These are phyloP conservation scores for Boletus rubroflammeus DNA, from an alignment of 768 basidiomycete genomes.

Conservation along the genomic window DNA sequence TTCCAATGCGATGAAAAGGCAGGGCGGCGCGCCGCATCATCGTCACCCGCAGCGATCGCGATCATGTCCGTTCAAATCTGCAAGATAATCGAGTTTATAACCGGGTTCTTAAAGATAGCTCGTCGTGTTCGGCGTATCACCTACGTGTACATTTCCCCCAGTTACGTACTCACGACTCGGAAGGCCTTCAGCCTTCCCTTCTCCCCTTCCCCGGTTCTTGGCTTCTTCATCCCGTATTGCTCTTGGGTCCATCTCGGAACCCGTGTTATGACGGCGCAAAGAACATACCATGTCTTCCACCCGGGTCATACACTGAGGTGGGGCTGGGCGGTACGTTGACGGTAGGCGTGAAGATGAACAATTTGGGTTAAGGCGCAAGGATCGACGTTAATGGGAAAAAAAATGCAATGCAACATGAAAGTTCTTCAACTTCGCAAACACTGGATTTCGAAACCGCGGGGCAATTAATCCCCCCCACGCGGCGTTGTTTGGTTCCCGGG, in stretches of 20 bases:
- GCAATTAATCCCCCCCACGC: slow-evolving; percentile 11
- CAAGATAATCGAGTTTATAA: neutral
- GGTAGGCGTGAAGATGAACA: neutral
- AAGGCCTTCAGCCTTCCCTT: slow-evolving; percentile 4
- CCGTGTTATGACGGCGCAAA: neutral
- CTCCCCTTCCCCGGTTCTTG: slow-evolving; percentile 2
- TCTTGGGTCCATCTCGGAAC: neutral
- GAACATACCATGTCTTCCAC: neutral
- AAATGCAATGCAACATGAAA: slow-evolving; percentile 1
- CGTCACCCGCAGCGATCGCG: slow-evolving; percentile 9
- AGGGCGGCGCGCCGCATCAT: neutral
- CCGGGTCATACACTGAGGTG: neutral
- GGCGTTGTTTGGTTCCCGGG: slow-evolving; percentile 15
- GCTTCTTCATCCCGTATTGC: neutral
- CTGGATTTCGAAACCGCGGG: neutral
- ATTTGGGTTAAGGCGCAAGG: slow-evolving; percentile 7
- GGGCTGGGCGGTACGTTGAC: neutral
- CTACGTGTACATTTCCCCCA: slow-evolving; percentile 12
- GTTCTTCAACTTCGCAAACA: slow-evolving; percentile 9
- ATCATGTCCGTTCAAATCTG: neutral
- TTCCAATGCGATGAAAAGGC: neutral
- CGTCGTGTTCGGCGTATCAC: neutral
- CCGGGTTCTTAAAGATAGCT: slow-evolving; percentile 1
- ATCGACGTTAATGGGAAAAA: slow-evolving; percentile 12
- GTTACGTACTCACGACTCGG: slow-evolving; percentile 13